These are phyloP conservation scores for Termitomyces sp. DNA, from an alignment of 768 basidiomycete species.

Conservation along the genomic window DNA sequence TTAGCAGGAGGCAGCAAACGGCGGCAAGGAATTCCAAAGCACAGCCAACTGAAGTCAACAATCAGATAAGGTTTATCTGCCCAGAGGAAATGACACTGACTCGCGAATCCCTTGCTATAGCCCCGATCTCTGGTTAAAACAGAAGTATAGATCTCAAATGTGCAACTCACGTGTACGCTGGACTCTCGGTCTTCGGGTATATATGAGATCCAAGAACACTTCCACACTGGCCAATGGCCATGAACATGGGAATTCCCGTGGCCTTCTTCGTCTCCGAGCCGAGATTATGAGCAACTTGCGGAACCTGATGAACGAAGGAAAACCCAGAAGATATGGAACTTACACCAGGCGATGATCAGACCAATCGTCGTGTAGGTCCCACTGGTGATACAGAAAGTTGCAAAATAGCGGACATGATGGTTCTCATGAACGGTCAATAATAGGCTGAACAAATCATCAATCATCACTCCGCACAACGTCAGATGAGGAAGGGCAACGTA, in stretches of 20 bases:
- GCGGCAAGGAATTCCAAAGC: conserved; percentile 58
- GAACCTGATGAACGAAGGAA: conserved; percentile 11
- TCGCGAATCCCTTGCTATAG: conserved; percentile 57
- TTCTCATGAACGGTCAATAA: conserved; percentile 55
- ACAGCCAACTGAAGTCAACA: conserved; percentile 37
- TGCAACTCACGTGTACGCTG: conserved; percentile 57
- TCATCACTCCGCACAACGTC: not conserved
- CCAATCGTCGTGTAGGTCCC: conserved; percentile 80
- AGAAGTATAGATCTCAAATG: not conserved
- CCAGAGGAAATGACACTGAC: conserved; percentile 27
- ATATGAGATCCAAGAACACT: conserved; percentile 76
- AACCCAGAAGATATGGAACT: conserved; percentile 23
- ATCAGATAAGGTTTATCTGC: conserved; percentile 6
- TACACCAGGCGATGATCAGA: conserved; percentile 76
- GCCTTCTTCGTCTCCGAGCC: conserved; percentile 79
- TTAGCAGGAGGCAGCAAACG: conserved; percentile 48
- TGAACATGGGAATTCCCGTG: conserved; percentile 74
- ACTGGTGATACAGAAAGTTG: conserved; percentile 72
- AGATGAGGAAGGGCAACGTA: conserved; percentile 27
- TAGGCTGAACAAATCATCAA: conserved; percentile 36
- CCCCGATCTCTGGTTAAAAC: not conserved
- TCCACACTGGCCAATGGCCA: conserved; percentile 79
- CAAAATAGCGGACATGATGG: conserved; percentile 70
- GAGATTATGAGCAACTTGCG: conserved; percentile 63
- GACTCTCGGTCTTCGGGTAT: conserved; percentile 63